phyloP scores from a whole-genome alignment of 441 rosid species.

The Flueggea neowawraea region DNA sequence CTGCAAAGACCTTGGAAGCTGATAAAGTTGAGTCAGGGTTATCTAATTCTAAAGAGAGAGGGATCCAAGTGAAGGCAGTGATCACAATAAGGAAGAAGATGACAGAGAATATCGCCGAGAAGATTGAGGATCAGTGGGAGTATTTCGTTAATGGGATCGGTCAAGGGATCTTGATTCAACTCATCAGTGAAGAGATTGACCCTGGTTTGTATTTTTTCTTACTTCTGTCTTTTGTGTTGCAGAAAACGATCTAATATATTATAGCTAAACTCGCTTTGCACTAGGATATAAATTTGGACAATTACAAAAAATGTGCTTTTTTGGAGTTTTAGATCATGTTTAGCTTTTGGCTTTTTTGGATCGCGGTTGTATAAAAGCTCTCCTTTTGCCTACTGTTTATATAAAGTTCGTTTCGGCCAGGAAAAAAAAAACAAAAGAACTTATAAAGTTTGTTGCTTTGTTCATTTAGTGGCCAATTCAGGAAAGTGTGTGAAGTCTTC shows the following conservation, averaged over 20 bases:
- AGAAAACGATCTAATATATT: not conserved
- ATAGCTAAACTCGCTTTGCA: too few relatives aligned
- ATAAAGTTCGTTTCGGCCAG: too few relatives aligned
- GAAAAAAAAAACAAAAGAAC: not conserved
- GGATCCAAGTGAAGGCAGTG: slow-evolving; percentile 52
- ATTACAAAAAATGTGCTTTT: too few relatives aligned
- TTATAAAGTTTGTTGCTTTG: slow-evolving; percentile 3
- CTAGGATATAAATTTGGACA: too few relatives aligned
- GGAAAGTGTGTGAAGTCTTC: slow-evolving; percentile 56
- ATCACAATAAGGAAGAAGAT: slow-evolving; percentile 77
- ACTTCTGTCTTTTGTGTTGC: not conserved
- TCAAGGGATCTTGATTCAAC: slow-evolving; percentile 75
- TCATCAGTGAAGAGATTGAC: slow-evolving; percentile 79
- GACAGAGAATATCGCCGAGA: slow-evolving; percentile 65
- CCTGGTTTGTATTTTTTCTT: slow-evolving; percentile 49
- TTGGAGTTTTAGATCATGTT: too few relatives aligned
- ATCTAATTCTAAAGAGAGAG: slow-evolving; percentile 16
- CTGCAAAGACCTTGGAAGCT: slow-evolving; percentile 22
- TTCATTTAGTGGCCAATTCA: slow-evolving; percentile 53
- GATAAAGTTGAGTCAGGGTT: slow-evolving; percentile 20
- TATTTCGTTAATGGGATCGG: slow-evolving; percentile 73
- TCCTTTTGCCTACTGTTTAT: too few relatives aligned
- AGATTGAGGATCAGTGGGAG: slow-evolving; percentile 70
- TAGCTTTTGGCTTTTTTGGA: too few relatives aligned
- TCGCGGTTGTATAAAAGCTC: too few relatives aligned